phyloP scores from a whole-genome alignment of 73 alveolate genomes.

The Paraurostyla sp. region DNA sequence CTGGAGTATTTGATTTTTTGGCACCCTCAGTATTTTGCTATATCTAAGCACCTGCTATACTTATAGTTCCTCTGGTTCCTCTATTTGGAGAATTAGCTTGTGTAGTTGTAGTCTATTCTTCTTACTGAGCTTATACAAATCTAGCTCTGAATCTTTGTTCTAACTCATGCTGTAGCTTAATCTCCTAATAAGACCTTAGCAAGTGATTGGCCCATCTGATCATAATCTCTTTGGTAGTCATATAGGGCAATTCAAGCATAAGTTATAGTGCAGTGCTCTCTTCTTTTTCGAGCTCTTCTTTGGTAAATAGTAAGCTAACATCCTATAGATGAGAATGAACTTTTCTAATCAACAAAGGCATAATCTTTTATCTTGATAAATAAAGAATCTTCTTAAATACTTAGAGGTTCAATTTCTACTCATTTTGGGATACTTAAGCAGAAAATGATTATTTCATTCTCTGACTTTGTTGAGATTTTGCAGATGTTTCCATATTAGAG shows the following conservation, averaged over 20 bases:
- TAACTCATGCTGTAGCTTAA: slow-evolving; percentile 9
- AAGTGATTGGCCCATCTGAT: slow-evolving; percentile 54
- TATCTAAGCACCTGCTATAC: no score
- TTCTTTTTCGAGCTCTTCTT: slow-evolving; percentile 21
- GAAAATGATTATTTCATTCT: not conserved
- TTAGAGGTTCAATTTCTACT: slow-evolving; percentile 1
- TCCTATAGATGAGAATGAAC: slow-evolving; percentile 19
- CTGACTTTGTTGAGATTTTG: not conserved
- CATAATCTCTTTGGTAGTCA: slow-evolving; percentile 24
- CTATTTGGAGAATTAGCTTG: not conserved
- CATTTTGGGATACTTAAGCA: not conserved
- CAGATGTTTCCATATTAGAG: not conserved
- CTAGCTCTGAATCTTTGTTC: not conserved
- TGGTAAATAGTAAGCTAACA: slow-evolving; percentile 27
- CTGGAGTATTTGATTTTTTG: not conserved
- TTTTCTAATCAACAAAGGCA: slow-evolving; percentile 29
- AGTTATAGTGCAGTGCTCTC: not conserved
- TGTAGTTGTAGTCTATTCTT: no score
- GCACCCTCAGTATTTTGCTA: no score
- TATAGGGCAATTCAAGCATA: slow-evolving; percentile 5
- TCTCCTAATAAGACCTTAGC: slow-evolving; percentile 15
- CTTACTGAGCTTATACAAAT: no score
- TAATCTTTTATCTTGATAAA: not conserved
- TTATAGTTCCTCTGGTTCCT: not conserved
- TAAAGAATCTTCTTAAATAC: slow-evolving; percentile 10